These are phyloP conservation scores for Mycena venus DNA, from an alignment of 768 basidiomycete genomes.

Conservation along the genomic window DNA sequence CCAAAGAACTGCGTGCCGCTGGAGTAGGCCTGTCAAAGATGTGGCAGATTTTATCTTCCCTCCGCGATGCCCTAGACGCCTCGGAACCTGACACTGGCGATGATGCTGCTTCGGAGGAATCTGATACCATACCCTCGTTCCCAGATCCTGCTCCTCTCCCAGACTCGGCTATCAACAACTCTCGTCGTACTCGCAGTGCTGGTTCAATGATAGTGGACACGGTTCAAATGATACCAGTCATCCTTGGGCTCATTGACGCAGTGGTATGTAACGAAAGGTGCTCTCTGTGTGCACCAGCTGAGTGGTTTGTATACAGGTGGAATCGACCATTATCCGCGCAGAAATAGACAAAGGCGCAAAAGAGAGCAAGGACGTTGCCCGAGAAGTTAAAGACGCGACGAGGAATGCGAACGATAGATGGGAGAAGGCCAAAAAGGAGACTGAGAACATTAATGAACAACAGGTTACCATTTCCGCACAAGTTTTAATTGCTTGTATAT, in stretches of 20 bases:
- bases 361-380: conserved; percentile 66
- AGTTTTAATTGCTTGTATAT: background rate
- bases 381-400: conserved; percentile 65
- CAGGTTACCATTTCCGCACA: conserved; percentile 40
- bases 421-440: conserved; percentile 57
- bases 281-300: too few relatives aligned
- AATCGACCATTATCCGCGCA: conserved; percentile 62
- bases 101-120: conserved; percentile 27
- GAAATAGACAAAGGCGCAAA: conserved; percentile 73
- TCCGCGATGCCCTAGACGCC: conserved; percentile 54
- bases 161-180: conserved; percentile 53
- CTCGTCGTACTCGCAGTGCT: conserved; percentile 61
- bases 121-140: conserved; percentile 49
- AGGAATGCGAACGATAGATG: conserved; percentile 72
- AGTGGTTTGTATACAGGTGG: too few relatives aligned
- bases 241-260: conserved; percentile 69
- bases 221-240: conserved; percentile 76
- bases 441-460: conserved; percentile 43
- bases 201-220: conserved; percentile 54
- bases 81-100: conserved; percentile 28
- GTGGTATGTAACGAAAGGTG: too few relatives aligned
- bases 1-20: conserved; percentile 65
- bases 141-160: conserved; percentile 75
- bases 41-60: conserved; percentile 66
- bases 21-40: conserved; percentile 73